These are phyloP conservation scores for Pseudocercospora fijiensis DNA, from an alignment of 2,329 filamentous ascomycete species.

Conservation along the genomic window DNA sequence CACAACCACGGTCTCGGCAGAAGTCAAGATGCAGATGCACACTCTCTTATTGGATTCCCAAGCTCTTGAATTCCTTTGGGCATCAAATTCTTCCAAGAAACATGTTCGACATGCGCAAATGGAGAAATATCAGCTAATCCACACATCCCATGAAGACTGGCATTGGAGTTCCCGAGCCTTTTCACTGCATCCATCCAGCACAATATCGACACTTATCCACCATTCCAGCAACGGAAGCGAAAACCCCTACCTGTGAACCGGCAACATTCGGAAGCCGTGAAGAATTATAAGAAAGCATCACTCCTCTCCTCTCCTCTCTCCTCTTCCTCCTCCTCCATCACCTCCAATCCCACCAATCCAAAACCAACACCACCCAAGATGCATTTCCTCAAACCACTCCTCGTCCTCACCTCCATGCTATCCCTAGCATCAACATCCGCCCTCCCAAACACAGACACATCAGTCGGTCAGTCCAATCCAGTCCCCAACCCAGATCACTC, in stretches of 20 bases:
- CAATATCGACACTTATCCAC: no score
- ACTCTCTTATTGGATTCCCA: background rate
- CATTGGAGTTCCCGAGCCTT: no score
- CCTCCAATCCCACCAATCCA: background rate
- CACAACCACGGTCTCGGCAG: background rate
- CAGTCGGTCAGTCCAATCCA: background rate
- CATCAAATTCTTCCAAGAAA: background rate
- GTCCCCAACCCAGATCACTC: no score
- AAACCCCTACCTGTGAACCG: no score
- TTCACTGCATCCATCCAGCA: no score
- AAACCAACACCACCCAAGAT: background rate
- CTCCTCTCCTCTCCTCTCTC: no score
- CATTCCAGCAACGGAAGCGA: no score
- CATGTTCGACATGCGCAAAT: background rate
- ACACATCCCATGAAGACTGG: no score
- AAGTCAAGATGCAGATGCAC: background rate
- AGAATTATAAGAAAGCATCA: background rate
- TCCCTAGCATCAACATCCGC: background rate
- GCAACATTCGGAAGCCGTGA: background rate
- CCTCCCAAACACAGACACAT: background rate
- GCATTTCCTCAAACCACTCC: background rate
- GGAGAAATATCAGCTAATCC: background rate
- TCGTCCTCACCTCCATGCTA: background rate
- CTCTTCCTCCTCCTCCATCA: background rate
- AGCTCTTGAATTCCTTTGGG: background rate